Conservation (phyloP, 163 green algal species). For the Smithsoniella earleae region DNA sequence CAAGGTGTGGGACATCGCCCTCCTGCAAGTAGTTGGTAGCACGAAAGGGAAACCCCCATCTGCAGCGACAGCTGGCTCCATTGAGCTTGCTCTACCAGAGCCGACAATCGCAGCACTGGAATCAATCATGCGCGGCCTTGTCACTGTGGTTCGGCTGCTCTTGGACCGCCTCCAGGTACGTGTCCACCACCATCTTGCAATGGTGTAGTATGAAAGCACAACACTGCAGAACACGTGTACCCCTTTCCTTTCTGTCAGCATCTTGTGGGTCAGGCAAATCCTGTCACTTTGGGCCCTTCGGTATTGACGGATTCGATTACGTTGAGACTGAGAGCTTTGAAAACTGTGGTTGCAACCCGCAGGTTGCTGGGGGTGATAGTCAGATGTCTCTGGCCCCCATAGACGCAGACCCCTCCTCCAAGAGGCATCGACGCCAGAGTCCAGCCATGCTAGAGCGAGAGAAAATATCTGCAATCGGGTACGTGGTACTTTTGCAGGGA, state of each 20-base stretch:
- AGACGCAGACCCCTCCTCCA: not conserved
- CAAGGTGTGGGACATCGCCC: slow-evolving; percentile 54
- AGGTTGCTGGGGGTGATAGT: not conserved
- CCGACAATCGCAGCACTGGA: slow-evolving; percentile 15
- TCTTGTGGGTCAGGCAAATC: too few species aligned
- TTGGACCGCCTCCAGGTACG: slow-evolving; percentile 18
- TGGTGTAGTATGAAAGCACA: not conserved
- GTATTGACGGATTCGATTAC: too few species aligned
- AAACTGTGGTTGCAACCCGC: not conserved
- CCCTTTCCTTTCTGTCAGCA: too few species aligned
- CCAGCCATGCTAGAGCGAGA: not conserved
- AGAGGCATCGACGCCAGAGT: not conserved
- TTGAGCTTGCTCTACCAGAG: not conserved
- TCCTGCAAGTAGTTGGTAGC: slow-evolving; percentile 33
- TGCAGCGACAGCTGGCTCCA: not conserved
- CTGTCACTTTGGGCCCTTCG: too few species aligned
- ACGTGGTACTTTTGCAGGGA: slow-evolving; percentile 32
- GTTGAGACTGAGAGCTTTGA: too few species aligned
- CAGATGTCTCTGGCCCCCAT: not conserved
- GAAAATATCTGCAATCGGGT: slow-evolving; percentile 10
- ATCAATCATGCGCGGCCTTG: not conserved
- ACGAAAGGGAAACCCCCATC: not conserved
- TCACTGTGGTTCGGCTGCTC: not conserved
- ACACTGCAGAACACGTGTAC: too few species aligned
- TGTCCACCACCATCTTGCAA: not conserved